These are phyloP conservation scores for Sorghum bicolor DNA, from an alignment of 176 grass and related monocot genomes.

Conservation along the genomic window DNA sequence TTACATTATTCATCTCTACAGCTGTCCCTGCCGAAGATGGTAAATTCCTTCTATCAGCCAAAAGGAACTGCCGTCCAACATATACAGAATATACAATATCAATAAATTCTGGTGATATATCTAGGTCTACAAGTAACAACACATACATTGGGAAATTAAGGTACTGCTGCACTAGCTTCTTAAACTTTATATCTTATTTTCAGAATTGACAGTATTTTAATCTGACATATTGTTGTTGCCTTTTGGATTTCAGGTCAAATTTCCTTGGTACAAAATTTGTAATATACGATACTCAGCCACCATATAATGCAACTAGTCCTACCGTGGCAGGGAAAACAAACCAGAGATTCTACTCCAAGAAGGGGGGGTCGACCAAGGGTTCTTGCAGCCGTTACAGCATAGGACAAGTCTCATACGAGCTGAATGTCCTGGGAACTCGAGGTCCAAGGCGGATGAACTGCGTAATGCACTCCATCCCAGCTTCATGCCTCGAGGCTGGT, in stretches of 20 bases:
- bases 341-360: slow-evolving; percentile 63
- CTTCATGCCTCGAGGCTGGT: slow-evolving; percentile 56
- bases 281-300: slow-evolving; percentile 66
- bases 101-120: slow-evolving; percentile 52
- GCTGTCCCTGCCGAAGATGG: slow-evolving; percentile 77
- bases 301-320: slow-evolving; percentile 29
- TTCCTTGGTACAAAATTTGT: slow-evolving; percentile 84
- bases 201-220: slow-evolving; percentile 21
- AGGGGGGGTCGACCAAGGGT: slow-evolving; percentile 39
- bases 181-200: slow-evolving; percentile 7
- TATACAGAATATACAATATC: slow-evolving; percentile 87
- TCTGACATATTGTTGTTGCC: not conserved
- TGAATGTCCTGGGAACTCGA: slow-evolving; percentile 80
- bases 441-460: slow-evolving; percentile 87
- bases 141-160: slow-evolving; percentile 84
- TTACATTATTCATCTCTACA: slow-evolving; percentile 29
- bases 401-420: slow-evolving; percentile 66
- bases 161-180: slow-evolving; percentile 17
- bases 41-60: slow-evolving; percentile 88
- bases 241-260: slow-evolving; percentile 61
- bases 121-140: slow-evolving; percentile 58
- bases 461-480: slow-evolving; percentile 80
- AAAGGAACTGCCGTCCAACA: slow-evolving; percentile 64
- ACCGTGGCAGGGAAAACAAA: slow-evolving; percentile 43
- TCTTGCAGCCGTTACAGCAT: slow-evolving; percentile 59